Evolutionary conservation across 768 basidiomycete species (phyloP).

Genomic region (Amanita pseudoporphyria): DNA sequence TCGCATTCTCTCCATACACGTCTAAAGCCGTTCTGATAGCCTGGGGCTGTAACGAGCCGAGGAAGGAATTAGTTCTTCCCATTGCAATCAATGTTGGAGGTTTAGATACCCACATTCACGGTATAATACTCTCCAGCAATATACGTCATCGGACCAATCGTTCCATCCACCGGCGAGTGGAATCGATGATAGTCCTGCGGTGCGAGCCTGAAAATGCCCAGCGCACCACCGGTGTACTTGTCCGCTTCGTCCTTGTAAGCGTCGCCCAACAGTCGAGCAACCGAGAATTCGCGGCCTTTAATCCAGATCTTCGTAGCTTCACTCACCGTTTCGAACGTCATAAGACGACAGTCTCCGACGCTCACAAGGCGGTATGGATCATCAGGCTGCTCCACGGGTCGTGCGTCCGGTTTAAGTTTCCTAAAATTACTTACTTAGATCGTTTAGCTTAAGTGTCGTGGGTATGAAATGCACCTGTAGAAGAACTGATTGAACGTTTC

Average conservation of each 20-base stretch:
- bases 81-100: background rate
- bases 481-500: conserved; percentile 94
- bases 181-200: conserved; percentile 97
- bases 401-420: conserved; percentile 76
- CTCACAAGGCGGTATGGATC: conserved; percentile 77
- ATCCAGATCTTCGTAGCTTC: conserved; percentile 93
- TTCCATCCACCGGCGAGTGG: conserved; percentile 81
- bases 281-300: conserved; percentile 90
- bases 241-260: conserved; percentile 59
- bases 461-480: conserved; percentile 40
- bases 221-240: conserved; percentile 67
- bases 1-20: conserved; percentile 89
- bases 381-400: conserved; percentile 63
- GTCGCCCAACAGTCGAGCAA: conserved; percentile 73
- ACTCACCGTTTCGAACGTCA: conserved; percentile 80
- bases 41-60: conserved; percentile 51
- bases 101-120: conserved; percentile 58
- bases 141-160: conserved; percentile 71
- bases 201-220: conserved; percentile 87
- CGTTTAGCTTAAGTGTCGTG: too few relatives aligned
- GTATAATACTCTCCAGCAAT: conserved; percentile 94
- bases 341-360: conserved; percentile 93
- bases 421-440: conserved; percentile 26
- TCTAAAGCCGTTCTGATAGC: conserved; percentile 86
- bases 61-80: background rate